Evolutionary conservation across 2,329 filamentous ascomycete species (phyloP).

Genomic region (Colletotrichum cuscutae): DNA sequence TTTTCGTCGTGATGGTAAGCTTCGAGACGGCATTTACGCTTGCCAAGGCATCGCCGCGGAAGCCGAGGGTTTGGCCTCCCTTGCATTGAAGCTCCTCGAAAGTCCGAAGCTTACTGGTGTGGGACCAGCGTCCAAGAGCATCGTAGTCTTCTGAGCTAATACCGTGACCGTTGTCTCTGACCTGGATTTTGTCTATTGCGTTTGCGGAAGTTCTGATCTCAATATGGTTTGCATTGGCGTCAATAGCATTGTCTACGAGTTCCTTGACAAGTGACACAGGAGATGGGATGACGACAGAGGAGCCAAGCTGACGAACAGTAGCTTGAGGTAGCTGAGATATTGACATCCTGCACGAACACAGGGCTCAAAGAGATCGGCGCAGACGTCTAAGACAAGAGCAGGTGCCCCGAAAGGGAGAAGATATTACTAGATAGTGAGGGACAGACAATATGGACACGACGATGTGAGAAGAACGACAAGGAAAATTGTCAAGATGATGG

Average conservation of each 20-base stretch:
- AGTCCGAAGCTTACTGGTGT: slow-evolving; percentile 78
- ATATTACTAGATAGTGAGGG: not conserved
- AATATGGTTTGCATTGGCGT: slow-evolving; percentile 74
- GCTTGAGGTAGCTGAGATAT: slow-evolving; percentile 61
- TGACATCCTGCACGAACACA: slow-evolving; percentile 49
- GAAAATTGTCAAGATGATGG: not conserved
- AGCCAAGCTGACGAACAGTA: slow-evolving; percentile 67
- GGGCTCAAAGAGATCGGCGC: not conserved
- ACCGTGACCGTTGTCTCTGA: slow-evolving; percentile 79
- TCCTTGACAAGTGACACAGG: slow-evolving; percentile 77
- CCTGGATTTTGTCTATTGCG: slow-evolving; percentile 74
- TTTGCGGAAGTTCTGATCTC: slow-evolving; percentile 73
- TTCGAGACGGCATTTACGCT: slow-evolving; percentile 70
- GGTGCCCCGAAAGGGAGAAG: not conserved
- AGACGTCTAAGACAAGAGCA: not conserved
- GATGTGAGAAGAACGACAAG: not conserved
- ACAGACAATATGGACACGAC: not conserved
- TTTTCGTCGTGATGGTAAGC: slow-evolving; percentile 72
- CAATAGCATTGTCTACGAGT: slow-evolving; percentile 80
- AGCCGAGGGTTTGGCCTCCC: slow-evolving; percentile 73
- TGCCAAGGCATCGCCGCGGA: slow-evolving; percentile 79
- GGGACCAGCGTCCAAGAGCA: slow-evolving; percentile 70
- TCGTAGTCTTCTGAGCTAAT: slow-evolving; percentile 72
- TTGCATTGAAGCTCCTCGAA: slow-evolving; percentile 69
- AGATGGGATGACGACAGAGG: slow-evolving; percentile 68